Evolutionary conservation across 352 stramenopile genomes (phyloP).

Genomic region (Blastocystis sp.): DNA sequence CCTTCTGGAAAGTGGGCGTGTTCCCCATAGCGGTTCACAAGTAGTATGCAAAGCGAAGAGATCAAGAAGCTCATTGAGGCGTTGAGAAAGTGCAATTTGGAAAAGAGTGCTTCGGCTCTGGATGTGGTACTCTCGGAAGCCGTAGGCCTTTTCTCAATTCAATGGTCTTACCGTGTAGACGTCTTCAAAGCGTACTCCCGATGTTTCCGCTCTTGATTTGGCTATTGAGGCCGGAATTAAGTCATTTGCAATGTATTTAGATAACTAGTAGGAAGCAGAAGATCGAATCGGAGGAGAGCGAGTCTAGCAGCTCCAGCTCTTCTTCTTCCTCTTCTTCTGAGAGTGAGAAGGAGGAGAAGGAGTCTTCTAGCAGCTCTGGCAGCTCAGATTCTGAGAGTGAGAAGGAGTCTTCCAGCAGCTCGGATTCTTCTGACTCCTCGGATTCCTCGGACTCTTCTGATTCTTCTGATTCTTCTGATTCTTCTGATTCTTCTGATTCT

Average conservation of each 20-base stretch:
- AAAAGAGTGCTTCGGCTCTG: not conserved
- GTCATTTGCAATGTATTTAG: not conserved
- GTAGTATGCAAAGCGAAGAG: conserved; percentile 23
- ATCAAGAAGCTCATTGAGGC: conserved; percentile 19
- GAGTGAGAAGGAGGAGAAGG: not conserved
- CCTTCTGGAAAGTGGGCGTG: not conserved
- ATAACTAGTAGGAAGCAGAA: conserved; percentile 36
- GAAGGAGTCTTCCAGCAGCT: conserved; percentile 19
- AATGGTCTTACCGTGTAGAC: not conserved
- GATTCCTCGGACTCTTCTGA: not conserved
- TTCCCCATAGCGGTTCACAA: not conserved
- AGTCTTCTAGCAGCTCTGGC: too few relatives aligned
- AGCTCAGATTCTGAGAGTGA: not conserved
- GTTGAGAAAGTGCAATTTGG: conserved; percentile 13
- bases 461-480: too few relatives aligned
- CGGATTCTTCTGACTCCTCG: not conserved
- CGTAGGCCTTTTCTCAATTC: not conserved
- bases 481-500: not conserved
- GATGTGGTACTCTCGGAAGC: not conserved
- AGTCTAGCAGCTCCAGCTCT: conserved; percentile 10
- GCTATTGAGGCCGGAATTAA: conserved; percentile 45
- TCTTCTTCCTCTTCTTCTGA: conserved; percentile 4
- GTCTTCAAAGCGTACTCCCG: not conserved
- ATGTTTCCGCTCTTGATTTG: not conserved
- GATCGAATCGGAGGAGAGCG: not conserved